Conservation (phyloP, 129 eudicot species). For the Erigeron canadensis region DNA sequence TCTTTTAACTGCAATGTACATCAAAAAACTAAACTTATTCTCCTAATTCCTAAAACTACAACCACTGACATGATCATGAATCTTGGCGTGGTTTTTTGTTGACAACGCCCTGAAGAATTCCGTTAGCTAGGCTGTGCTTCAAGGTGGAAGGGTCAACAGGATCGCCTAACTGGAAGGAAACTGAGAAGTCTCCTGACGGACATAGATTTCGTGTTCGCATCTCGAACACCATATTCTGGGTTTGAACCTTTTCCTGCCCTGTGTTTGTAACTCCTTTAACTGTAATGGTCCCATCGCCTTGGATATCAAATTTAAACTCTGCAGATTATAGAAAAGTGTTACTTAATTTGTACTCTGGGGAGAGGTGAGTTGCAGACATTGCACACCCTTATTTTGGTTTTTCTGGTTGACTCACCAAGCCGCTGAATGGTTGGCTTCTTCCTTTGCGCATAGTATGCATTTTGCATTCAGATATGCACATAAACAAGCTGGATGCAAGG, state of each 20-base stretch:
- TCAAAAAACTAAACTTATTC: no score
- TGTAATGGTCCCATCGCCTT: constrained; percentile 42
- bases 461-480: no score
- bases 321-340: no score
- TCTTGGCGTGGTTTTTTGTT: no score
- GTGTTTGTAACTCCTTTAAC: constrained; percentile 52
- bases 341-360: no score
- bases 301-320: constrained; percentile 28
- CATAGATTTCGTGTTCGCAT: constrained; percentile 72
- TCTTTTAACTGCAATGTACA: background rate
- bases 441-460: no score
- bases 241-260: constrained; percentile 46
- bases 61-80: no score
- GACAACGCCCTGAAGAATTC: background rate
- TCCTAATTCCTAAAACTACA: background rate
- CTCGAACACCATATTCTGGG: constrained; percentile 52
- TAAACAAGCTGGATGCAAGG: no score
- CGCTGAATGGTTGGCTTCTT: no score
- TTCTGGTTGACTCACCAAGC: no score
- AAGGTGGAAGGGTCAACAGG: constrained; percentile 49
- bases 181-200: constrained; percentile 64
- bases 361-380: no score
- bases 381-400: no score
- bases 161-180: constrained; percentile 54
- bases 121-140: constrained; percentile 34